phyloP scores from a whole-genome alignment of 169 alveolate species.

The Theileria parva region DNA sequence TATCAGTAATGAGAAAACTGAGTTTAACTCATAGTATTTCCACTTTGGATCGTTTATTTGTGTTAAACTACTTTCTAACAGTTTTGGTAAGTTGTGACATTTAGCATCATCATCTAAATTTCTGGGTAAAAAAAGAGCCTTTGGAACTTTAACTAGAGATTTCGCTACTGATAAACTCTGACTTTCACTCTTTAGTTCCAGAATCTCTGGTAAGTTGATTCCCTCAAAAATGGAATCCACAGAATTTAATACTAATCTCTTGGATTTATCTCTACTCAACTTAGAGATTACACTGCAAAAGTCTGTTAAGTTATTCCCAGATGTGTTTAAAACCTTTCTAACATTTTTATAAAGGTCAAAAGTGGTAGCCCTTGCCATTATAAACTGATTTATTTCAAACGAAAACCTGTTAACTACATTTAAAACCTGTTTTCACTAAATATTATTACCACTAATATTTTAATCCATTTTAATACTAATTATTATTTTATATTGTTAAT shows the following conservation, averaged over 20 bases:
- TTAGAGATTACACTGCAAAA: constrained; percentile 22
- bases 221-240: constrained; percentile 54
- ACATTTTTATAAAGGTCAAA: constrained; percentile 24
- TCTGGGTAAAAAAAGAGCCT: constrained; percentile 54
- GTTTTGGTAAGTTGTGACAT: constrained; percentile 9
- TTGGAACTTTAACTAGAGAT: constrained; percentile 35
- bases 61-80: constrained; percentile 12
- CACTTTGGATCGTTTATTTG: background rate
- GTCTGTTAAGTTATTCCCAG: background rate
- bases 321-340: background rate
- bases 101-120: background rate
- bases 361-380: background rate
- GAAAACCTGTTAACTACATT: background rate
- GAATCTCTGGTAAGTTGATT: background rate
- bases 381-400: background rate
- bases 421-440: constrained; percentile 1
- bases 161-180: background rate
- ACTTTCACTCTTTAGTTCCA: background rate
- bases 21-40: background rate
- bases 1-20: constrained; percentile 7
- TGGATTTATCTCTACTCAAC: constrained; percentile 19
- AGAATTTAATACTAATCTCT: constrained; percentile 40
- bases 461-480: background rate
- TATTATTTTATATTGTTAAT: background rate
- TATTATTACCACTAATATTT: background rate